Conservation (phyloP, 768 basidiomycete genomes). For the Pisolithus microcarpus region DNA sequence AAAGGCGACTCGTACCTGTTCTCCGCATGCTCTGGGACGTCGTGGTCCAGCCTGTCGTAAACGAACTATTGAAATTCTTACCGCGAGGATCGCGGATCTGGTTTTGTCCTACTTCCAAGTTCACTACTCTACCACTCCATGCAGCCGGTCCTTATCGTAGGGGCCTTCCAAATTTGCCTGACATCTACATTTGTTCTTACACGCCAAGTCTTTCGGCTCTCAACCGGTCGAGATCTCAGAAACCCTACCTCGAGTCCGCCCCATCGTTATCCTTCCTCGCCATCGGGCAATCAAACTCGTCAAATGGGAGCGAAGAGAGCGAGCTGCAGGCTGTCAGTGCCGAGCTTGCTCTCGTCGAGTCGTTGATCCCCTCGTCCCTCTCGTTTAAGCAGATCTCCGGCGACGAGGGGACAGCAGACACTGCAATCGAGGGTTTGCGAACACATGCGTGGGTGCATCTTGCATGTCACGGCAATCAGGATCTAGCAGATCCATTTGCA, state of each 20-base stretch:
- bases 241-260: no score
- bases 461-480: slow-evolving; percentile 19
- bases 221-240: slow-evolving; percentile 13
- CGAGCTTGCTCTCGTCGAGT: no score
- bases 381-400: slow-evolving; percentile 9
- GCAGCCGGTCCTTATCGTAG: slow-evolving; percentile 25
- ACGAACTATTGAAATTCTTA: slow-evolving; percentile 8
- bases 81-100: slow-evolving; percentile 22
- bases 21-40: no score
- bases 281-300: no score
- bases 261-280: no score
- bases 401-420: slow-evolving; percentile 8
- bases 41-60: not conserved
- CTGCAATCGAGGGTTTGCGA: slow-evolving; percentile 10
- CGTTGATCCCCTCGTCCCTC: slow-evolving; percentile 1
- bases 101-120: slow-evolving; percentile 29
- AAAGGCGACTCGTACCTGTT: no score
- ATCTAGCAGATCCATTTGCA: no score
- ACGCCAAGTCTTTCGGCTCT: slow-evolving; percentile 27
- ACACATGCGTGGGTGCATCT: slow-evolving; percentile 24
- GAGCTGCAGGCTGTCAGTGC: no score
- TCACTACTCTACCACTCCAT: slow-evolving; percentile 27
- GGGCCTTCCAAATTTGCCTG: slow-evolving; percentile 4
- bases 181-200: slow-evolving; percentile 27
- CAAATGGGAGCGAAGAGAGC: no score